Base-by-base conservation (phyloP, 139 green algal genomes). In the Chlorella sp. region DNA sequence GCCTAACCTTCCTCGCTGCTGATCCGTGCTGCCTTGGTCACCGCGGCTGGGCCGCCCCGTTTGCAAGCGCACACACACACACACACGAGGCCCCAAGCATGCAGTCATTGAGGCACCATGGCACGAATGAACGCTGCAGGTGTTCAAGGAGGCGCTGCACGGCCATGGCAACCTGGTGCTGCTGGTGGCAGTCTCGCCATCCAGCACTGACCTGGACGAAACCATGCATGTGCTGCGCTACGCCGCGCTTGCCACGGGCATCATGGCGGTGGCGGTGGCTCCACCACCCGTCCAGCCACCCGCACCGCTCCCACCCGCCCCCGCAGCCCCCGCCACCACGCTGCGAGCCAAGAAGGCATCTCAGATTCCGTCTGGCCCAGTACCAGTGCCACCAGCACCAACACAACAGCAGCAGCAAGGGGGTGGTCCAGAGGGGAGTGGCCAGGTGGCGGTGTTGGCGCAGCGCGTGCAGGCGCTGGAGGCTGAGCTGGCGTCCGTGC, bases 121-220 rank as follows among this genome's bases (percentile, higher is more conserved):
- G n/a, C n/a, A n/a, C n/a, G n/a, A n/a, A n/a, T n/a, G n/a, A n/a
- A n/a, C n/a, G n/a, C n/a, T n/a, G 4, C 50, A 55, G 2, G 33
- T 80, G 49, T 80, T 80, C 33, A 72, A 82, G 30, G 87, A 91
- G 49, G 83, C 80, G 59, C 80, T 95, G 76, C 80, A 89, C 71
- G 90, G 90, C 62, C 86, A 79, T 66, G 91, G 91, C 50, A 81
- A 84, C 63, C 78, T 95, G 34, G 75, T 89, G 42, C 77, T 96
- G 55, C 80, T 82, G 3, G 90, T 95, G 27, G 88, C 88, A 36
- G 82, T 93, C 27, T 88, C 74, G 2, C 83, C 87, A 1, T 67
- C 60, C 14, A 64, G 75, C 1, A 74, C 75, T 17, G 90, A 93
- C 62, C 91, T 90, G 64, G 88, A 93, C n/a, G 67, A 73, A 49